Percentiles rank a stretch among this genome's conserved stretches.
phyloP scores from a whole-genome alignment of 164 flowering plant species.

The Nymphaea thermarum region DNA sequence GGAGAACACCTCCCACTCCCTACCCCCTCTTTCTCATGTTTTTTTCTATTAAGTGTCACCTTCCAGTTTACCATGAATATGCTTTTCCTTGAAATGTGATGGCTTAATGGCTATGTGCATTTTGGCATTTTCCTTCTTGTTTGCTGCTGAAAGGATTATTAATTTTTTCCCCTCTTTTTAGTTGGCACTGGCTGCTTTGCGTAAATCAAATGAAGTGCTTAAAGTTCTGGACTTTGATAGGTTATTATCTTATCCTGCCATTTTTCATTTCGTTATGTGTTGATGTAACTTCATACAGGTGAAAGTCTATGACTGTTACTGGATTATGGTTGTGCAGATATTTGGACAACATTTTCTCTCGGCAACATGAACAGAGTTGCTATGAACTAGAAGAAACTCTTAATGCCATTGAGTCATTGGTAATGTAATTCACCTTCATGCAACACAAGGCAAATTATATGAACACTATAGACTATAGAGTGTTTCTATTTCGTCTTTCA shows the following conservation, averaged over 20 bases:
- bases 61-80: too few relatives aligned
- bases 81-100: too few relatives aligned
- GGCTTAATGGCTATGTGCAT: not conserved
- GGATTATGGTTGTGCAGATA: conserved; percentile 35
- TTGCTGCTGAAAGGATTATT: not conserved
- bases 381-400: conserved; percentile 47
- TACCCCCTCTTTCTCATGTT: too few relatives aligned
- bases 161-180: conserved; percentile 16
- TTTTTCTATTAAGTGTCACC: too few relatives aligned
- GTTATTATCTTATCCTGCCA: conserved; percentile 22
- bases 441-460: too few relatives aligned
- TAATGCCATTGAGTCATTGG: conserved; percentile 53
- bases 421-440: conserved; percentile 8
- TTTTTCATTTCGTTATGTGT: not conserved
- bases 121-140: not conserved
- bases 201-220: conserved; percentile 49
- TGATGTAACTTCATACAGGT: too few relatives aligned
- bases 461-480: too few relatives aligned
- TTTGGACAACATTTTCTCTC: conserved; percentile 44
- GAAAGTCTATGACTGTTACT: too few relatives aligned
- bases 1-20: too few relatives aligned
- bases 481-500: too few relatives aligned
- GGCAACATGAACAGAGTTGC: conserved; percentile 37
- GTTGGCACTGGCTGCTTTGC: conserved; percentile 93
- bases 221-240: conserved; percentile 68